Base-by-base conservation (phyloP, 176 grass and related monocot species). In the Cenchrus americanus region DNA sequence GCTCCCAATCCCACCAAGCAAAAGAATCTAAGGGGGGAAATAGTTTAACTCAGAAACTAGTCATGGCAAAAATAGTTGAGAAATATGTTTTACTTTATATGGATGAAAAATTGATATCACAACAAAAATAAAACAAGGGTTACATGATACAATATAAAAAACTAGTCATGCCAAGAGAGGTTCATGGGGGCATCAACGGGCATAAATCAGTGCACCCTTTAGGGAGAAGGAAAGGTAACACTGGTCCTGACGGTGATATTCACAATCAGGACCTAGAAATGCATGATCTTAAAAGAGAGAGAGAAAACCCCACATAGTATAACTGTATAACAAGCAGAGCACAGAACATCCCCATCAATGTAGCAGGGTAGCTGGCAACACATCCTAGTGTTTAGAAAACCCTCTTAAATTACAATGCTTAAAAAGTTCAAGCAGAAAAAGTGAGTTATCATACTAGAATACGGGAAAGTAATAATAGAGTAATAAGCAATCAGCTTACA, bases 1-100 rank as follows among this genome's bases (percentile, higher is more conserved):
- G 85, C 32, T 87, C 74, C 92, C 92, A 94, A 81, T 94, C 63
- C 89, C 89, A 94, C 89, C 89, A 94, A 76, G 89, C 87, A 89
- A 91, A 91, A 57, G 92, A 94, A 89, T 94, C 92, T 94, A 80
- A 70, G 76, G 79, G 69, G 37, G 64, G 77, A 84, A 77, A 17
- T 26, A 69, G 73, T 74, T 61, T 80, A 57, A 48, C 80, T 34
- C 8, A 76, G 43, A 32, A 5, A 30, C 27, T 30, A 30, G 27
- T 30, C 27, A 30, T 30, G 27, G 27, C 27, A 8, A 66, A 37
- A 37, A 37, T 37, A 37, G 34, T 37, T 37, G 34, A 37, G 34
- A 37, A 37, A 37, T 37, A 37, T 37, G 34, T 37, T 37, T 37
- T 37, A 37, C 34, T 37, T 37, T 37, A 37, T 37, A 37, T 37